A percentile compares a stretch with the other conserved stretches of the same genome.
These are phyloP conservation scores for Sequoia sempervirens DNA, from an alignment of 75 land plant species.

Conservation along the genomic window DNA sequence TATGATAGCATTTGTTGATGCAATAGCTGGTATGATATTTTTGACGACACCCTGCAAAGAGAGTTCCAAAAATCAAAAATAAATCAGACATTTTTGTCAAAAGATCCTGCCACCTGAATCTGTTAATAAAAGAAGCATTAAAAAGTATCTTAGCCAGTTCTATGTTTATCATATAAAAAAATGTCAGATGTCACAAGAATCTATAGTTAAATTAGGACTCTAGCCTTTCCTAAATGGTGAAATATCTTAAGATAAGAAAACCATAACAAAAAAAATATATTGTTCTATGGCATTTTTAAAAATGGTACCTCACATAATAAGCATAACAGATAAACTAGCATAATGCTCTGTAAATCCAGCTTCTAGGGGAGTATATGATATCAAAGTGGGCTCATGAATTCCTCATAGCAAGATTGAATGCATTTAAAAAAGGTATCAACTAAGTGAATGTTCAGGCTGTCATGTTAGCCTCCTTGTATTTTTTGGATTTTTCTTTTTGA, in stretches of 20 bases:
- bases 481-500: neutral
- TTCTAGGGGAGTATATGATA: neutral
- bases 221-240: neutral
- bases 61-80: neutral
- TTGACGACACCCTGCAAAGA: slow-evolving; percentile 91
- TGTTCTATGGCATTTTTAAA: neutral
- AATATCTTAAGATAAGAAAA: neutral
- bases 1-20: slow-evolving; percentile 97
- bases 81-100: neutral
- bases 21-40: slow-evolving; percentile 98
- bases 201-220: neutral
- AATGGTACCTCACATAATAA: neutral
- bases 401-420: neutral
- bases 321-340: neutral
- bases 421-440: neutral
- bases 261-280: no score
- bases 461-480: neutral
- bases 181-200: neutral
- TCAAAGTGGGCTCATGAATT: neutral
- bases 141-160: neutral
- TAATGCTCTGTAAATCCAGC: neutral
- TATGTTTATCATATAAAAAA: neutral
- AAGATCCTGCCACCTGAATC: neutral
- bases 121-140: neutral
- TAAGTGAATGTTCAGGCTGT: neutral